Evolutionary conservation across 371 early-diverging fungal species (phyloP), one percentile per base, ranked within the genome.

Genomic region (Lichtheimia ornata): DNA sequence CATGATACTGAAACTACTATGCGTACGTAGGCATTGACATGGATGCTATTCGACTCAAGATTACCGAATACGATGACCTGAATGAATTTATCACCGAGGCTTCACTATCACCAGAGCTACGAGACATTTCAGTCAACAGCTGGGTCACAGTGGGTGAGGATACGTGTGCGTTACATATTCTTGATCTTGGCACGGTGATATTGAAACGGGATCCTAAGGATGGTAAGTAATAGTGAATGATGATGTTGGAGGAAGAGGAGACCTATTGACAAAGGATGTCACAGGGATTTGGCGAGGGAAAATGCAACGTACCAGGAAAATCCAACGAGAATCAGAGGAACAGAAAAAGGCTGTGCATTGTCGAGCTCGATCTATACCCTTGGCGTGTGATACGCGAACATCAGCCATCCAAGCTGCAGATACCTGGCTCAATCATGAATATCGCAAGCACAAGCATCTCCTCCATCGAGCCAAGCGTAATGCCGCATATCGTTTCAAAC

Each of bases 361-460:
- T 53, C 55, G 55, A 22, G 7, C 56, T 61, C 13, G 14, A 0
- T 24, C 18, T 54, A 25, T 76, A 7, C 83, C 73, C 9, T 66
- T 75, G 40, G 67, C 61, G 25, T 61, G 84, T 1, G 82, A 81
- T 59, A 65, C 76, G 7, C 67, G 86, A 20, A 53, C 58, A 18
- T 66, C 69, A 12, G 87, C 85, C 9, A 67, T 91, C 17, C 82
- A 68, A n/a, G 89, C 79, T 15, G 77, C 84, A 1, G 92, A 91
- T 61, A 86, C 84, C 0, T 84, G 85, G 84, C 49, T 88, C 0
- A 44, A 49, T 42, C 65, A 63, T 72, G 61, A 70, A 20, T 52
- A 15, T 4, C 50, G 15, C 6, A 50, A 59, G 3, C n/a, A 9
- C n/a, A 44, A 13, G 14, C 30, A 15, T 15, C n/a, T 68, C n/a